Percentiles rank a stretch among this genome's conserved stretches.
Conservation (phyloP, 2,329 filamentous ascomycete species). For the Clonostachys byssicola region DNA sequence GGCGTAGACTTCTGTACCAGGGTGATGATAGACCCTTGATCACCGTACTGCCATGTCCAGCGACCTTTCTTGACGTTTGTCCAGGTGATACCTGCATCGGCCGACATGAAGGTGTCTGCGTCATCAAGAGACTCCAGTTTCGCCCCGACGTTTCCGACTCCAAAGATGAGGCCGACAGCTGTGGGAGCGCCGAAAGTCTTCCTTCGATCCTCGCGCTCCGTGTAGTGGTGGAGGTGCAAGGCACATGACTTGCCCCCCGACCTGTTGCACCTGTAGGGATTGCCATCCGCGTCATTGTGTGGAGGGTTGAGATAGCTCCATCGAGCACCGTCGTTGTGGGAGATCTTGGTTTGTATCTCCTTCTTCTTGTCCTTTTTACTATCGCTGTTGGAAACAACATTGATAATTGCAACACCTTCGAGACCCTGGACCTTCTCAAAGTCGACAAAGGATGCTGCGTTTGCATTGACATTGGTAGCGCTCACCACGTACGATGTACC, state of each 20-base stretch:
- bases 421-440: constrained; percentile 94
- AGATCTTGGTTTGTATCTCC: constrained; percentile 84
- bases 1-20: constrained; percentile 70
- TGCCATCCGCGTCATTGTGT: constrained; percentile 62
- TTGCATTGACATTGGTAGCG: constrained; percentile 75
- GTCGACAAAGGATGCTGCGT: constrained; percentile 76
- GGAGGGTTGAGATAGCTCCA: constrained; percentile 80
- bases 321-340: constrained; percentile 90
- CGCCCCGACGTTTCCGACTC: constrained; percentile 81
- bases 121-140: constrained; percentile 63
- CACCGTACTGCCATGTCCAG: constrained; percentile 93
- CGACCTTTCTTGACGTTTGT: constrained; percentile 78
- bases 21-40: constrained; percentile 89
- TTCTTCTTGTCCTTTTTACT: constrained; percentile 73
- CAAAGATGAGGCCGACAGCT: constrained; percentile 88
- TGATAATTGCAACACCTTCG: constrained; percentile 86
- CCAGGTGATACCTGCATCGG: constrained; percentile 89
- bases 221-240: constrained; percentile 92
- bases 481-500: constrained; percentile 92
- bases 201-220: constrained; percentile 75
- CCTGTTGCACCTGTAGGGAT: constrained; percentile 62
- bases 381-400: constrained; percentile 73
- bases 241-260: constrained; percentile 61
- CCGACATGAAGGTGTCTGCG: constrained; percentile 85
- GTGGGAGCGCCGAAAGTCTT: constrained; percentile 87